Conservation (phyloP, 495 filamentous ascomycete species). For the Xylaria sp. region DNA sequence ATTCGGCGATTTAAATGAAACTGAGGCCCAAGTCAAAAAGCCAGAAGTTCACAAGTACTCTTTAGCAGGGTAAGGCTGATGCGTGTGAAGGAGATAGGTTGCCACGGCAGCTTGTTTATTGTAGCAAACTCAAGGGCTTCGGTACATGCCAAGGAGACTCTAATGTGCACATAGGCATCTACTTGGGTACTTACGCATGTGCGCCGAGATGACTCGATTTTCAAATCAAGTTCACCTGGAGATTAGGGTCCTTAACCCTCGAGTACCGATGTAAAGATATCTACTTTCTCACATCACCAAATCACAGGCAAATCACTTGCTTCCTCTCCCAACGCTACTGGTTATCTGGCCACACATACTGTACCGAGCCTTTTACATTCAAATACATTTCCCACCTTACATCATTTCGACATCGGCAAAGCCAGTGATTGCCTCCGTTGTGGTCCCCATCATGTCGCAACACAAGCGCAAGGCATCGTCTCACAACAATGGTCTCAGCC, state of each 20-base stretch:
- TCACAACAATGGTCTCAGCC: background rate
- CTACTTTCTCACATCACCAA: background rate
- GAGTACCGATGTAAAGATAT: background rate
- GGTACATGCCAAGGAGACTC: background rate
- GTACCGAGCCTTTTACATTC: background rate
- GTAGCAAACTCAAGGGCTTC: background rate
- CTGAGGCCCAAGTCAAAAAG: background rate
- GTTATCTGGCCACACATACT: background rate
- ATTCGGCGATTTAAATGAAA: background rate
- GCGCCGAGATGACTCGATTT: background rate
- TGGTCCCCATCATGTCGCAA: background rate
- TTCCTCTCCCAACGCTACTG: no score
- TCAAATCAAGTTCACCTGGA: background rate
- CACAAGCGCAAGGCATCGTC: background rate
- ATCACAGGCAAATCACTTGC: background rate
- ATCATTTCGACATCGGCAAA: background rate
- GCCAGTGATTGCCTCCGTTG: background rate
- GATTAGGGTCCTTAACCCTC: background rate
- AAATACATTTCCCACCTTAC: background rate
- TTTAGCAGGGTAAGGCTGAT: background rate
- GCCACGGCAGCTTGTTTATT: background rate
- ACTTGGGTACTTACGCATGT: background rate
- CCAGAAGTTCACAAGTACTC: background rate
- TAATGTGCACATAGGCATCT: background rate
- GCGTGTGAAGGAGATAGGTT: background rate